Percentiles rank a stretch among this genome's conserved stretches.
These are phyloP conservation scores for rapeseed (Brassica napus) DNA, from an alignment of 345 rosid genomes.

Conservation along the genomic window DNA sequence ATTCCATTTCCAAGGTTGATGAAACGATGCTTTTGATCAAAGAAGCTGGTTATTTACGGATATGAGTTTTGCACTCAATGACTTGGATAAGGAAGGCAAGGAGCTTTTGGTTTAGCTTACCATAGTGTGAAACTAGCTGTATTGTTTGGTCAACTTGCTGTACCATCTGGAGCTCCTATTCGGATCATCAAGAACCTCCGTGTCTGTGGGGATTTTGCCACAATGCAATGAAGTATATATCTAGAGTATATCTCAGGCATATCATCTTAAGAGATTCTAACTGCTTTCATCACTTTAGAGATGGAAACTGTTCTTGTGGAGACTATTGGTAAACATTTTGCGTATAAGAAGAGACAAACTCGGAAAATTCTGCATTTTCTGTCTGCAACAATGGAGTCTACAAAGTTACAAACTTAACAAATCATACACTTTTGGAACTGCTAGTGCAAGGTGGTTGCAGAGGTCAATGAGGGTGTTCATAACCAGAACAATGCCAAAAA, in stretches of 20 bases:
- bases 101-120: constrained; percentile 72
- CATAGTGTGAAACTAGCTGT: constrained; percentile 89
- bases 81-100: constrained; percentile 68
- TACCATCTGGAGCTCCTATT: constrained; percentile 61
- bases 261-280: constrained; percentile 84
- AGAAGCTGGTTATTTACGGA: constrained; percentile 78
- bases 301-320: constrained; percentile 82
- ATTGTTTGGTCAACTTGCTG: constrained; percentile 70
- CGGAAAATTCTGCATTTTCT: constrained; percentile 32
- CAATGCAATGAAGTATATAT: constrained; percentile 73
- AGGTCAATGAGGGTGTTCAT: constrained; percentile 26
- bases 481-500: constrained; percentile 33
- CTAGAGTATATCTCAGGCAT: constrained; percentile 58
- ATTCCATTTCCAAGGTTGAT: constrained; percentile 67
- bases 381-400: constrained; percentile 25
- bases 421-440: constrained; percentile 28
- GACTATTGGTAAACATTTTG: constrained; percentile 54
- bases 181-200: constrained; percentile 86
- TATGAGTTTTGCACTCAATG: constrained; percentile 67
- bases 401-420: constrained; percentile 35
- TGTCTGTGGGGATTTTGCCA: constrained; percentile 89
- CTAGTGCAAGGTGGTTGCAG: constrained; percentile 28
- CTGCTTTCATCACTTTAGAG: constrained; percentile 83
- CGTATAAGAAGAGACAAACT: constrained; percentile 20
- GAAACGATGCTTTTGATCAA: constrained; percentile 67